A percentile compares a stretch with the other conserved stretches of the same genome.
phyloP scores from a whole-genome alignment of 495 filamentous ascomycete genomes.

The Penicillium bovifimosum region DNA sequence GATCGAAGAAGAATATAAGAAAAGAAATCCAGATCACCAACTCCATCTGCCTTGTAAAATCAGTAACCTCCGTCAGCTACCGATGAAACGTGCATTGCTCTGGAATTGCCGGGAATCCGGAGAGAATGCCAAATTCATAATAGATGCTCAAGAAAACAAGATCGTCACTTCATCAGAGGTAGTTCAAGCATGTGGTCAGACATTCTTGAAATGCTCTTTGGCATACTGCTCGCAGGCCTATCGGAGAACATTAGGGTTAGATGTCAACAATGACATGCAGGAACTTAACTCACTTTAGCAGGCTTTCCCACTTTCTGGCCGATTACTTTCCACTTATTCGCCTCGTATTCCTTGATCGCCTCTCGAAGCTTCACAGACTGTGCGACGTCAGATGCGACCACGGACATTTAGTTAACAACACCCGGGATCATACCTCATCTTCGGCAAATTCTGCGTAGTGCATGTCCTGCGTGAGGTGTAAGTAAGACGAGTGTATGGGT shows the following conservation, averaged over 20 bases:
- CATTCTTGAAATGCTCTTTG: slow-evolving; percentile 83
- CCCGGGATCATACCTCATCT: slow-evolving; percentile 69
- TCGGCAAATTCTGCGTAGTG: slow-evolving; percentile 98
- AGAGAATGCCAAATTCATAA: slow-evolving; percentile 33
- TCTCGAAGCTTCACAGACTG: slow-evolving; percentile 80
- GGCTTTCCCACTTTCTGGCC: slow-evolving; percentile 96
- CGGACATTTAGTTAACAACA: not conserved
- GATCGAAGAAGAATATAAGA: not conserved
- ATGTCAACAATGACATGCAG: slow-evolving; percentile 6
- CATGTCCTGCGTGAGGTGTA: slow-evolving; percentile 66
- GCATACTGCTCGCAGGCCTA: slow-evolving; percentile 98
- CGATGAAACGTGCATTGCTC: slow-evolving; percentile 26
- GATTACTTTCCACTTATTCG: slow-evolving; percentile 97
- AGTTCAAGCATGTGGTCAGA: slow-evolving; percentile 27
- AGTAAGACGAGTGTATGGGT: slow-evolving; percentile 14
- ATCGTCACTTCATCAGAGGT: slow-evolving; percentile 39
- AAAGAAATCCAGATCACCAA: slow-evolving; percentile 27
- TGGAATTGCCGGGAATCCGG: slow-evolving; percentile 30
- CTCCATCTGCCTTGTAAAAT: slow-evolving; percentile 28
- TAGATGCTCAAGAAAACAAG: slow-evolving; percentile 24
- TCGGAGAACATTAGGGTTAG: not conserved
- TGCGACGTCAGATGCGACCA: slow-evolving; percentile 25
- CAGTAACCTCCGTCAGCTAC: slow-evolving; percentile 16
- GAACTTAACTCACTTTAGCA: slow-evolving; percentile 64
- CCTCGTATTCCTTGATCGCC: slow-evolving; percentile 97